A percentile compares a stretch with the other conserved stretches of the same genome.
Conservation (phyloP, 208 protist genomes). For the Trypanosoma brucei region DNA sequence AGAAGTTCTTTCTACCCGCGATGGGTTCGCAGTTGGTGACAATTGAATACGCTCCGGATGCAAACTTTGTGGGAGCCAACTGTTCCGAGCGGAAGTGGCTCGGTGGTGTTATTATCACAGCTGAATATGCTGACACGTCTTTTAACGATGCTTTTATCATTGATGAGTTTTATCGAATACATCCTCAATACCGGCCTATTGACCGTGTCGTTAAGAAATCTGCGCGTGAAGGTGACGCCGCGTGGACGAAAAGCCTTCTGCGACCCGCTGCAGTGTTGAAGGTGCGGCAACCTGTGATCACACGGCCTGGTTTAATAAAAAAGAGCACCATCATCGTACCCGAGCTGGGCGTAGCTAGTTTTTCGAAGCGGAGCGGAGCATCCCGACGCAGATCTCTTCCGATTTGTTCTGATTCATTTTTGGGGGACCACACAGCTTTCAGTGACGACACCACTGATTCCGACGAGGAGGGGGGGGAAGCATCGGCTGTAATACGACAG, state of each 20-base stretch:
- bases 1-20: conserved; percentile 61
- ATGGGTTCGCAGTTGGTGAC: conserved; percentile 57
- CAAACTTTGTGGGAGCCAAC: conserved; percentile 25
- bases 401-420: not conserved
- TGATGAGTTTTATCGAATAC: conserved; percentile 83
- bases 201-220: conserved; percentile 26
- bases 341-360: conserved; percentile 26
- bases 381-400: not conserved
- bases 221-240: conserved; percentile 5
- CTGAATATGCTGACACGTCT: conserved; percentile 55
- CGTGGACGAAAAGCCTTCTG: conserved; percentile 34
- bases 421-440: not conserved
- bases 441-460: not conserved
- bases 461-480: not conserved
- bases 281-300: conserved; percentile 52
- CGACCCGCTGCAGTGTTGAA: conserved; percentile 47
- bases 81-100: conserved; percentile 61
- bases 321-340: conserved; percentile 39
- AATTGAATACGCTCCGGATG: conserved; percentile 72
- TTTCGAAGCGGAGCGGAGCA: not conserved
- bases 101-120: conserved; percentile 74
- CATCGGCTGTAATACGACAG: not conserved
- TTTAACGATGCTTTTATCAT: conserved; percentile 88
- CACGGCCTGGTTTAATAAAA: conserved; percentile 53
- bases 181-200: conserved; percentile 61